Evolutionary conservation across 768 basidiomycete species (phyloP).

Genomic region (Suillus sp.): DNA sequence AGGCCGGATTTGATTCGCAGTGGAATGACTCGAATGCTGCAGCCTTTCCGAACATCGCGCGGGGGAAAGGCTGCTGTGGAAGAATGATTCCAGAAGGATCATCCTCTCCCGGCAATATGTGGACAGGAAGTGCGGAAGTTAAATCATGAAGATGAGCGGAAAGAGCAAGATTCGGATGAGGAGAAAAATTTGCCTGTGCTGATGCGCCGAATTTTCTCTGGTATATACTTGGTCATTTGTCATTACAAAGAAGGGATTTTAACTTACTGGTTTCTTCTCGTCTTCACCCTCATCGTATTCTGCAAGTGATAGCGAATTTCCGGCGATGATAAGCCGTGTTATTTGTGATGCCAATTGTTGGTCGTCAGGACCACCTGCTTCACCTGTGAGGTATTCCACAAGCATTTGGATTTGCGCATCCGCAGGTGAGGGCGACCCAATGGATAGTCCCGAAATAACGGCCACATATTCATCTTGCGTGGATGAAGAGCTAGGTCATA

Average conservation of each 20-base stretch:
- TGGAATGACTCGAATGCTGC: conserved; percentile 62
- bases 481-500: conserved; percentile 15
- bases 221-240: conserved; percentile 20
- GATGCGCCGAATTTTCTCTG: conserved; percentile 71
- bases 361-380: conserved; percentile 71
- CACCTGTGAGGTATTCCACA: conserved; percentile 87
- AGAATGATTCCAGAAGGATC: conserved; percentile 90
- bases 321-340: conserved; percentile 85
- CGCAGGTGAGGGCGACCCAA: conserved; percentile 62
- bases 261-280: conserved; percentile 61
- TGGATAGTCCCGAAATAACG: conserved; percentile 79
- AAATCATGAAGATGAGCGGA: conserved; percentile 75
- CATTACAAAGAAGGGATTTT: not conserved
- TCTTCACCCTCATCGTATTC: conserved; percentile 37
- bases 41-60: conserved; percentile 80
- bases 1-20: conserved; percentile 89
- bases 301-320: conserved; percentile 77
- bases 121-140: conserved; percentile 76
- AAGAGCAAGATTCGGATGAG: conserved; percentile 73
- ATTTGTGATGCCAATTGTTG: conserved; percentile 68
- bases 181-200: conserved; percentile 55
- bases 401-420: conserved; percentile 83
- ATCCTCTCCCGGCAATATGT: conserved; percentile 82
- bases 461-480: conserved; percentile 77
- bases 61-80: conserved; percentile 92